phyloP scores from a whole-genome alignment of 2,329 filamentous ascomycete species.

The Alternaria metachromatica region DNA sequence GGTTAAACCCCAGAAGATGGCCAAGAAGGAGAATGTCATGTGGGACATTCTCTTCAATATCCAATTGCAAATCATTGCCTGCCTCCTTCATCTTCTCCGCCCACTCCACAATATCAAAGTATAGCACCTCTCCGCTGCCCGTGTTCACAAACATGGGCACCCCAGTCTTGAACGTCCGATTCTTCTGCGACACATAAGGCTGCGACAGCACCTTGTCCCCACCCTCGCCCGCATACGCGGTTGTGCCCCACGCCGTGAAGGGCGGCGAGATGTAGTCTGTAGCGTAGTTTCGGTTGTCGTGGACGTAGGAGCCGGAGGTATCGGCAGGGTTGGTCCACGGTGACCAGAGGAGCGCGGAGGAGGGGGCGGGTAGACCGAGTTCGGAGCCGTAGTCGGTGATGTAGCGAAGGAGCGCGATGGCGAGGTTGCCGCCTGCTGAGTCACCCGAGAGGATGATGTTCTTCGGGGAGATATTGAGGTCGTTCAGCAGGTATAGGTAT shows the following conservation, averaged over 20 bases:
- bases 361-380: slow-evolving; percentile 44
- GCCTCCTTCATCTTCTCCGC: slow-evolving; percentile 46
- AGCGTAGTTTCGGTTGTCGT: slow-evolving; percentile 41
- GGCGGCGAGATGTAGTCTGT: slow-evolving; percentile 52
- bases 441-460: slow-evolving; percentile 58
- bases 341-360: slow-evolving; percentile 52
- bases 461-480: slow-evolving; percentile 47
- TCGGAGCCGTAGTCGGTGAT: slow-evolving; percentile 50
- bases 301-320: slow-evolving; percentile 29
- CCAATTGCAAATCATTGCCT: slow-evolving; percentile 52
- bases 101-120: slow-evolving; percentile 49
- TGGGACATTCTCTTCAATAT: slow-evolving; percentile 50
- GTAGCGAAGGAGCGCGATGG: slow-evolving; percentile 56
- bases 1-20: slow-evolving; percentile 51
- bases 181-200: slow-evolving; percentile 51
- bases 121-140: slow-evolving; percentile 53
- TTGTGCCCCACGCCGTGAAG: slow-evolving; percentile 54
- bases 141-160: slow-evolving; percentile 53
- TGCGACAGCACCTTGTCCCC: slow-evolving; percentile 13
- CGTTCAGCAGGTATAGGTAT: slow-evolving; percentile 56
- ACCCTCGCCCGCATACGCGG: slow-evolving; percentile 39
- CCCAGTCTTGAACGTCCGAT: slow-evolving; percentile 48
- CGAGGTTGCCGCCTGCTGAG: slow-evolving; percentile 58
- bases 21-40: slow-evolving; percentile 58
- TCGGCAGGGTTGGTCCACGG: slow-evolving; percentile 52